Evolutionary conservation across 495 filamentous ascomycete genomes (phyloP).

Genomic region (Hyaloscypha bicolor): DNA sequence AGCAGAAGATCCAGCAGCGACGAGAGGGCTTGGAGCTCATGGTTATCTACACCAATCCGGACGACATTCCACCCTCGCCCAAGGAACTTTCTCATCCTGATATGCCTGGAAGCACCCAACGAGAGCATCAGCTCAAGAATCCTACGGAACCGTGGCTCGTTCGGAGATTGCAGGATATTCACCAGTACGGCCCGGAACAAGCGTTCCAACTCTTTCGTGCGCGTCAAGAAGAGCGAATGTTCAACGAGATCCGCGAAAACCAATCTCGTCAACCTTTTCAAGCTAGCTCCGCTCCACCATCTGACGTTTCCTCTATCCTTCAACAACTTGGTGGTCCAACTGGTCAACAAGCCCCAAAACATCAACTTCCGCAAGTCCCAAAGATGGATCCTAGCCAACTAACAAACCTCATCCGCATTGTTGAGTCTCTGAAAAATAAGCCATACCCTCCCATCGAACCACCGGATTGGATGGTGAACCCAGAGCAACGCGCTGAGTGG

Average conservation of each 20-base stretch:
- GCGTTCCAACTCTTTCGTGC: conserved; percentile 18
- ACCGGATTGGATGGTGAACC: conserved; percentile 35
- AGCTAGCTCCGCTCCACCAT: background rate
- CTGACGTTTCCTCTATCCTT: conserved; percentile 10
- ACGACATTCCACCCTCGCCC: conserved; percentile 77
- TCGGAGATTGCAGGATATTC: conserved; percentile 24
- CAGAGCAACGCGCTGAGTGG: conserved; percentile 35
- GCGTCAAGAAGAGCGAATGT: conserved; percentile 11
- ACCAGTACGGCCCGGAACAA: conserved; percentile 27
- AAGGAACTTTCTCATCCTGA: conserved; percentile 62
- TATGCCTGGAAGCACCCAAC: conserved; percentile 2
- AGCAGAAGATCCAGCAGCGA: conserved; percentile 68
- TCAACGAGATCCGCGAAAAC: background rate
- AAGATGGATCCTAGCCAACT: conserved; percentile 4
- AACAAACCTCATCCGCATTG: conserved; percentile 22
- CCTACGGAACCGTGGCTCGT: conserved; percentile 28
- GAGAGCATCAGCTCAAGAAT: conserved; percentile 16
- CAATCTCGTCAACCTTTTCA: background rate
- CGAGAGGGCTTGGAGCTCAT: conserved; percentile 81
- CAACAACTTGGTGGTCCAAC: conserved; percentile 22
- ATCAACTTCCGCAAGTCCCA: conserved; percentile 1
- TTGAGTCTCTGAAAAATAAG: conserved; percentile 33
- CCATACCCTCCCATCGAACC: conserved; percentile 38
- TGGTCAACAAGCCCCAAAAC: conserved; percentile 14
- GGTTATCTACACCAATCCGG: conserved; percentile 72